These are phyloP conservation scores for Puccinellia tenuiflora DNA, from an alignment of 176 grass and related monocot genomes.

Conservation along the genomic window DNA sequence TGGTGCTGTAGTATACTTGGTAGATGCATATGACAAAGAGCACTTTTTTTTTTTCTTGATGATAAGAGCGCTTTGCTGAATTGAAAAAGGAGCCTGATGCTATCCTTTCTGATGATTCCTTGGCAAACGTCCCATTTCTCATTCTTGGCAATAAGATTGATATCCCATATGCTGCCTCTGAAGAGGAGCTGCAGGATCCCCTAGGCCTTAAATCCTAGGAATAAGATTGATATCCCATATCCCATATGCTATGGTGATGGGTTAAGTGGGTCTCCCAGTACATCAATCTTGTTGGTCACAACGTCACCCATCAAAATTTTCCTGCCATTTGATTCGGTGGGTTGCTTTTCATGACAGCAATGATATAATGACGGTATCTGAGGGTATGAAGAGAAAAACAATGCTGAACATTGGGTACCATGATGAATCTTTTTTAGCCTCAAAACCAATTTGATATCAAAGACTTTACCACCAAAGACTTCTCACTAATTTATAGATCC, in stretches of 20 bases:
- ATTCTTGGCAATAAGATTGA: constrained; percentile 79
- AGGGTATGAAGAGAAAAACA: constrained; percentile 35
- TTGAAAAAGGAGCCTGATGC: constrained; percentile 73
- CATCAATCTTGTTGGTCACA: constrained; percentile 31
- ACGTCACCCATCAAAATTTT: constrained; percentile 30
- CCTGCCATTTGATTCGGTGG: constrained; percentile 31
- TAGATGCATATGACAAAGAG: constrained; percentile 73
- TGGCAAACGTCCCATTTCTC: constrained; percentile 65
- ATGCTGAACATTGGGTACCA: constrained; percentile 21
- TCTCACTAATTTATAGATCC: too few relatives aligned
- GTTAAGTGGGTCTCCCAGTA: constrained; percentile 77
- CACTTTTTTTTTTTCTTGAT: too few relatives aligned
- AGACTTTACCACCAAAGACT: too few relatives aligned
- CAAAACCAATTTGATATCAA: constrained; percentile 41
- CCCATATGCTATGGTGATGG: constrained; percentile 58
- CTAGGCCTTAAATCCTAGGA: too few relatives aligned
- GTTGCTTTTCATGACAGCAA: constrained; percentile 18
- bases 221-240: too few relatives aligned
- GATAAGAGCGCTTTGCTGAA: constrained; percentile 64
- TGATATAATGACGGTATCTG: constrained; percentile 33
- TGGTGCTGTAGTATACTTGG: constrained; percentile 72
- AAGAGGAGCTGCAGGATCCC: constrained; percentile 65
- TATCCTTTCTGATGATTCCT: constrained; percentile 59
- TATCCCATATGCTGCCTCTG: constrained; percentile 67
- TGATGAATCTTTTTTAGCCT: constrained; percentile 27